Evolutionary conservation across 208 protist genomes (phyloP), one percentile per base, ranked within the genome.

Genomic region (Leishmania martiniquensis): DNA sequence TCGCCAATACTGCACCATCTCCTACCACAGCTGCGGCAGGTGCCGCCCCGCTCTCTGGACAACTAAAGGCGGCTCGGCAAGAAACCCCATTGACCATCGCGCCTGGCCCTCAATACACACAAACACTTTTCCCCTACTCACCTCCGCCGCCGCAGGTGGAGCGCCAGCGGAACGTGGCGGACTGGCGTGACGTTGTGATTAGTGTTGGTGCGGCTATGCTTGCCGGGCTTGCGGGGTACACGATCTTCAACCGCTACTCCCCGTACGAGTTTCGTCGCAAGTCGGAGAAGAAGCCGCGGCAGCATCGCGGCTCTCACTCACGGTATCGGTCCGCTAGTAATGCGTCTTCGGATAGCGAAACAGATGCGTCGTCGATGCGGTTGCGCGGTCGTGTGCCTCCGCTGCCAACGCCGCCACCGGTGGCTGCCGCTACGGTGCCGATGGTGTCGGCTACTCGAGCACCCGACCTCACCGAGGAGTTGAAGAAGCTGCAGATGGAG

Each of bases 161-260:
- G 62, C 39, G 74, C 29, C 78, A 81, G 74, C 12, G 62, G 29
- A 85, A 74, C 54, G 59, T 51, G 4, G 44, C 72, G 66, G 89
- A 95, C 78, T 97, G 93, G 91, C 87, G 90, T 47, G 90, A 97
- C 81, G 85, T 89, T 37, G 90, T 97, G 49, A 97, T 97, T 80
- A 91, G 82, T 37, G 67, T 82, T 32, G 93, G 91, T 20, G 91
- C 89, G 22, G 85, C 90, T 13, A 80, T 87, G 34, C 62, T 95
- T 47, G 76, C 82, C 42, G 85, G 83, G 34, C 63, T 93, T 54
- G 84, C 83, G 15, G 89, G 81, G 7, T 85, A 87, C 60, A 95
- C 93, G 70, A 81, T 91, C 63, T 94, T 95, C 78, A 79, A 90
- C 68, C 76, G 80, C 42, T 97, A 93, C 80, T 95, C 91, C 4